These are phyloP conservation scores for Dryas drummondii DNA, from an alignment of 306 rosid species.

Conservation along the genomic window DNA sequence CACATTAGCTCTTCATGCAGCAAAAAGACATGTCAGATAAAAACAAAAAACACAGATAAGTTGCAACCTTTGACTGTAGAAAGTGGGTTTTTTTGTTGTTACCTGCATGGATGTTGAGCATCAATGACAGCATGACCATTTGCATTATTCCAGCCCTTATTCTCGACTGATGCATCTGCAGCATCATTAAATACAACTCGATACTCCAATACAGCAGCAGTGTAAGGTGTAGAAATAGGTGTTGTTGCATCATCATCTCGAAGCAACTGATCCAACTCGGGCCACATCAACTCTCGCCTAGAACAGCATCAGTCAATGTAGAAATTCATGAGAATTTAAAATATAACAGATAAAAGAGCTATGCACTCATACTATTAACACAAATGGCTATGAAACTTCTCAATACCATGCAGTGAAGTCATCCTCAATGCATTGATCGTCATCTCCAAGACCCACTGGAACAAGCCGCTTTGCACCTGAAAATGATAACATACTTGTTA, in stretches of 20 bases:
- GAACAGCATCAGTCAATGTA: constrained; percentile 23
- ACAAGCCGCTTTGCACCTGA: constrained; percentile 87
- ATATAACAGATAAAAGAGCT: not conserved
- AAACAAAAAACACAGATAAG: constrained; percentile 5
- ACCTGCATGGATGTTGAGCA: constrained; percentile 99
- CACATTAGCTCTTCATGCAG: constrained; percentile 75
- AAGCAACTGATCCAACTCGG: constrained; percentile 81
- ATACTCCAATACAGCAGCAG: constrained; percentile 81
- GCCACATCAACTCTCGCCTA: constrained; percentile 93
- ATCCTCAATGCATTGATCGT: constrained; percentile 96
- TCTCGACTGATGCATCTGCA: constrained; percentile 47
- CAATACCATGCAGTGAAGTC: constrained; percentile 96
- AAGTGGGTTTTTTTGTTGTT: not conserved
- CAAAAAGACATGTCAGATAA: constrained; percentile 37
- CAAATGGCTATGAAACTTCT: constrained; percentile 22
- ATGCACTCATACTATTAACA: not conserved
- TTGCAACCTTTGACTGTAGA: constrained; percentile 8
- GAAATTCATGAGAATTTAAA: not conserved
- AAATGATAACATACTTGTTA: constrained; percentile 20
- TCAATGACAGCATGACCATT: constrained; percentile 82
- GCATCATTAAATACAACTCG: constrained; percentile 67
- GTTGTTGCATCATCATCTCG: constrained; percentile 63
- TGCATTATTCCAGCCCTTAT: constrained; percentile 60
- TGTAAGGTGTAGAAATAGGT: constrained; percentile 75
- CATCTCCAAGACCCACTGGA: constrained; percentile 90